Percentiles rank a stretch among this genome's conserved stretches.
phyloP scores from a whole-genome alignment of 129 eudicot species.

The Lonicera japonica region DNA sequence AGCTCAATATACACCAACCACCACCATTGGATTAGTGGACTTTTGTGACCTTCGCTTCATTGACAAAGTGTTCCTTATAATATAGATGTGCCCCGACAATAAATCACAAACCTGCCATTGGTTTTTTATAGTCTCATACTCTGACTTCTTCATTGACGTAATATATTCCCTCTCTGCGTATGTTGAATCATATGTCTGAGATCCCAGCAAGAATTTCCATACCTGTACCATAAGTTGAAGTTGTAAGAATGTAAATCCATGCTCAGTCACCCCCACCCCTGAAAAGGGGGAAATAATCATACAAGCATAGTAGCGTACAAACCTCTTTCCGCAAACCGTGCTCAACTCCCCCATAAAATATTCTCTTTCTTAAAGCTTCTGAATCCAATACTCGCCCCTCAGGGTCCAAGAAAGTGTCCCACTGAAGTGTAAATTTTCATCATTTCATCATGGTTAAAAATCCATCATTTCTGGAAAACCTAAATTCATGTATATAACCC shows the following conservation, averaged over 20 bases:
- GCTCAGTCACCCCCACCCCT: not conserved
- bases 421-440: too few species aligned
- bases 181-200: conserved; percentile 68
- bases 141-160: conserved; percentile 57
- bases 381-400: conserved; percentile 80
- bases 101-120: conserved; percentile 84
- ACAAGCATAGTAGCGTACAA: conserved; percentile 1
- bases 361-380: conserved; percentile 65
- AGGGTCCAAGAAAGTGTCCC: conserved; percentile 69
- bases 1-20: too few species aligned
- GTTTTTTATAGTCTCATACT: conserved; percentile 73
- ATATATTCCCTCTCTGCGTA: conserved; percentile 80
- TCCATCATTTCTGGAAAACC: not conserved
- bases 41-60: too few species aligned
- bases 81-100: too few species aligned
- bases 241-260: conserved; percentile 8
- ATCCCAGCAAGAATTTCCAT: conserved; percentile 82
- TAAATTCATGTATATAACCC: not conserved
- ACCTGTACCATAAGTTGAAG: conserved; percentile 35
- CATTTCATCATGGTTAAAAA: too few species aligned
- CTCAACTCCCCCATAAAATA: conserved; percentile 90
- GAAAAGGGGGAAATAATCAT: not conserved
- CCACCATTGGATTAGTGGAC: too few species aligned
- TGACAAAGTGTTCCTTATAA: not conserved
- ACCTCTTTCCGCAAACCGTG: conserved; percentile 86